Evolutionary conservation across 2,329 filamentous ascomycete species (phyloP), one percentile per base, ranked within the genome.

Genomic region (Helminthosporium solani): DNA sequence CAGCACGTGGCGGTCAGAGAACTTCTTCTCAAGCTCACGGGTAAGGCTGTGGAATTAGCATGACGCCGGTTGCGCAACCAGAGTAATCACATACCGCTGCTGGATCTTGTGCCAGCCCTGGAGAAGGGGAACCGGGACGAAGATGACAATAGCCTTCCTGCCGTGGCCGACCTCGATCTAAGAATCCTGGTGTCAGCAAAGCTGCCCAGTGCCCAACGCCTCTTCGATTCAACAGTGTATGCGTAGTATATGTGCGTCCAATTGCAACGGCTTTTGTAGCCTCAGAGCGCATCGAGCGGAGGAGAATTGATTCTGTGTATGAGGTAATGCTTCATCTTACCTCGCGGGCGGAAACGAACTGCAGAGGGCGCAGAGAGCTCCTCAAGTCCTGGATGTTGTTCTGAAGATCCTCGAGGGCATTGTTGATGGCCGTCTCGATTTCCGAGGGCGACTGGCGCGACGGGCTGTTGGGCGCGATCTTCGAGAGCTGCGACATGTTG

Each of bases 81-180:
- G 2, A 20, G n/a, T 9, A 15, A 42, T 48, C 57, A 77, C 86
- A 79, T 91, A 97, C 92, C 94, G 91, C 84, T 97, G 94, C 86
- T 99, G 94, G 75, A 96, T 90, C 75, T 94, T 91, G 88, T 97
- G 94, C 90, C 96, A 99, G 77, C 89, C 89, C 78, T 86, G 82
- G 77, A 99, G 90, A 78, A 95, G 90, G 80, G 94, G 94, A 77
- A 99, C 94, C 76, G 94, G 94, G 84, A 99, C 94, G 88, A 99
- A 99, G 88, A 99, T 95, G 84, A 96, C 92, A 83, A 99, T 94
- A 75, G 94, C 94, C 88, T 97, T 99, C 86, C 96, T 96, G 86
- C 94, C 94, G 84, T 97, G 91, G 83, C 94, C 94, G 81, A 97
- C 92, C 84, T 99, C 94, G 84, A 99, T 94, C 94, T 99, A 73